phyloP scores from a whole-genome alignment of 495 filamentous ascomycete genomes.

The Amphirosellinia nigrospora region DNA sequence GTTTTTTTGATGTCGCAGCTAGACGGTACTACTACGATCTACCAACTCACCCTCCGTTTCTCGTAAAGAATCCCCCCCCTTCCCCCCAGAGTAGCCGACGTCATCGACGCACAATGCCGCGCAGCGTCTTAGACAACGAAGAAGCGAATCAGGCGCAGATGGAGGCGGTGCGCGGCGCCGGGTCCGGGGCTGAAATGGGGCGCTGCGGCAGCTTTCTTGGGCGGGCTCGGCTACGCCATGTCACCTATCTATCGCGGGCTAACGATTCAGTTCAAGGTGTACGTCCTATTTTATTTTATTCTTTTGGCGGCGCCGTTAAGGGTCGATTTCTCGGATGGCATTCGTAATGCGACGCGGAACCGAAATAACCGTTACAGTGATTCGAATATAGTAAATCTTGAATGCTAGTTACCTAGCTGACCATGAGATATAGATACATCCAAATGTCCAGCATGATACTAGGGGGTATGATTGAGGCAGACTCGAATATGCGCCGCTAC shows the following conservation, averaged over 20 bases:
- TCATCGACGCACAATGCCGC: slow-evolving; percentile 32
- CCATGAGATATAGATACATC: slow-evolving; percentile 62
- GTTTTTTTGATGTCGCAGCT: neutral
- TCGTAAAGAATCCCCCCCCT: neutral
- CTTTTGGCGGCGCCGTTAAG: neutral
- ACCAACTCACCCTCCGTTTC: neutral
- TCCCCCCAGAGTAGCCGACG: neutral
- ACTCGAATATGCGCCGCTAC: slow-evolving; percentile 73
- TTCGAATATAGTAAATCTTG: neutral
- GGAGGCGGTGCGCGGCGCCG: slow-evolving; percentile 66
- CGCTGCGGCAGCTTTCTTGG: slow-evolving; percentile 60
- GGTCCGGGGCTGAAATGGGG: slow-evolving; percentile 71
- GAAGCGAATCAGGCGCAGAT: slow-evolving; percentile 66
- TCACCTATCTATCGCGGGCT: slow-evolving; percentile 80
- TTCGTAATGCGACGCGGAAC: neutral
- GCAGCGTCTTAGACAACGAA: slow-evolving; percentile 52
- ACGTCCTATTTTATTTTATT: slow-evolving; percentile 35
- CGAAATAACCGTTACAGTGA: neutral
- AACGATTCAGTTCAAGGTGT: slow-evolving; percentile 91
- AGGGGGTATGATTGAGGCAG: slow-evolving; percentile 84
- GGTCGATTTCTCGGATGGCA: neutral
- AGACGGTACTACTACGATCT: neutral
- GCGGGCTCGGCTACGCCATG: slow-evolving; percentile 60
- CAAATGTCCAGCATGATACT: slow-evolving; percentile 89
- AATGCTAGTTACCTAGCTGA: slow-evolving; percentile 5